Evolutionary conservation across 306 rosid species (phyloP), one percentile per base, ranked within the genome.

Genomic region (Cicer pinnatifidum): DNA sequence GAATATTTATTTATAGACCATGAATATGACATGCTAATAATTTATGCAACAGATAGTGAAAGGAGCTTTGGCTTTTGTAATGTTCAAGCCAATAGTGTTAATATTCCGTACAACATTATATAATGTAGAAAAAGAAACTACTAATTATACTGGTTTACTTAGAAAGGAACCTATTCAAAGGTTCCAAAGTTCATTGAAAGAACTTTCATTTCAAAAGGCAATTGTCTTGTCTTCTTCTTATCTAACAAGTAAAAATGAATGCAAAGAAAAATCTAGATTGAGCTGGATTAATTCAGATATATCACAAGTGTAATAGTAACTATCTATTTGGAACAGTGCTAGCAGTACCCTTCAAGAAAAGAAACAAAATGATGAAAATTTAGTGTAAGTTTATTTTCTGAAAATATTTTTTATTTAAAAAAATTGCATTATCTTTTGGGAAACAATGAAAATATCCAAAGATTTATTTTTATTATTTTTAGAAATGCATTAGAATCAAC

Each of bases 11-110:
- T 52, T 41, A 56, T 63, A 56, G 45, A 15, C 28, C 63, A 15
- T 83, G 84, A 79, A 80, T 76, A 83, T 83, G 84, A 79, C 79
- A 75, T 37, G 67, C 23, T 39, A 53, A 67, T 73, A 75, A 67
- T 47, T 66, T 67, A 67, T 33, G 70, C 77, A 65, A 61, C 45
- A 16, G 41, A 75, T 39, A 67, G 59, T 33, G 80, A 76, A 66
- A 59, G 51, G 47, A 58, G 62, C 79, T 80, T 80, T 76, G 46
- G 68, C 84, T 84, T 84, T 84, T 13, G 82, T 84, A 77, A 63
- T 33, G 76, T 69, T 73, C 12, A 80, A 80, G 87, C 71, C 47
- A 61, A 47, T 76, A 12, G 35, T 9, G n/a, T 35, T 11, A 6
- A 6, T 59, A 33, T 60, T n/a, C 58, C 4, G 8, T 53, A 59